A percentile compares a stretch with the other conserved stretches of the same genome.
These are phyloP conservation scores for Theobroma cacao DNA, from an alignment of 345 rosid genomes.

Conservation along the genomic window DNA sequence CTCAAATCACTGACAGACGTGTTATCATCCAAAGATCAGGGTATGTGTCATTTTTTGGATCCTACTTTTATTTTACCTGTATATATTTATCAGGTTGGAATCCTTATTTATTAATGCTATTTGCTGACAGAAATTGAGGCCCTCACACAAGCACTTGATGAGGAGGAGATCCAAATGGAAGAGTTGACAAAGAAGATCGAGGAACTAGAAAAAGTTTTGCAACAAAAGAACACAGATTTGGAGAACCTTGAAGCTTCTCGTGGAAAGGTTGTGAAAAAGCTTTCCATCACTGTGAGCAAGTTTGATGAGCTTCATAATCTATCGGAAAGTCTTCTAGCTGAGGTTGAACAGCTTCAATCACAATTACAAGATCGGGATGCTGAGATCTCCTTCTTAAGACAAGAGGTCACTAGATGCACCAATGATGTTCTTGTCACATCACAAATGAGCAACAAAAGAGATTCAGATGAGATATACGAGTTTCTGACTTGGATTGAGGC, in stretches of 20 bases:
- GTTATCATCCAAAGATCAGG: conserved; percentile 81
- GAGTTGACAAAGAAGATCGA: conserved; percentile 55
- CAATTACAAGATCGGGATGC: conserved; percentile 84
- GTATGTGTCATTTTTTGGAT: conserved; percentile 34
- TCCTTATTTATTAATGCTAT: conserved; percentile 7
- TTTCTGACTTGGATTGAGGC: conserved; percentile 62
- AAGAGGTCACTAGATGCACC: conserved; percentile 95
- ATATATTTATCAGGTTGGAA: conserved; percentile 1
- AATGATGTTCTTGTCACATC: conserved; percentile 79
- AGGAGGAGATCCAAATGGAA: conserved; percentile 93
- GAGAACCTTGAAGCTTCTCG: conserved; percentile 82
- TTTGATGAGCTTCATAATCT: conserved; percentile 94
- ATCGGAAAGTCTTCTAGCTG: conserved; percentile 73
- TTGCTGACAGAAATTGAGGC: conserved; percentile 73
- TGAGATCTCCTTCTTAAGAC: conserved; percentile 93
- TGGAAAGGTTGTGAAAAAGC: conserved; percentile 77
- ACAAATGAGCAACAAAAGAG: conserved; percentile 52
- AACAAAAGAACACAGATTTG: conserved; percentile 59
- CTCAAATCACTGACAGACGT: conserved; percentile 47
- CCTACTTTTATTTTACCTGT: conserved; percentile 6
- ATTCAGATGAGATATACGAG: conserved; percentile 54
- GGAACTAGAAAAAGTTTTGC: conserved; percentile 56
- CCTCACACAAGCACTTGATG: conserved; percentile 96
- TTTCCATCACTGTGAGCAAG: conserved; percentile 71
- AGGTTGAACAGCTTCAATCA: conserved; percentile 86